These are phyloP conservation scores for Eucalyptus sp. DNA, from an alignment of 345 rosid genomes.

Conservation along the genomic window DNA sequence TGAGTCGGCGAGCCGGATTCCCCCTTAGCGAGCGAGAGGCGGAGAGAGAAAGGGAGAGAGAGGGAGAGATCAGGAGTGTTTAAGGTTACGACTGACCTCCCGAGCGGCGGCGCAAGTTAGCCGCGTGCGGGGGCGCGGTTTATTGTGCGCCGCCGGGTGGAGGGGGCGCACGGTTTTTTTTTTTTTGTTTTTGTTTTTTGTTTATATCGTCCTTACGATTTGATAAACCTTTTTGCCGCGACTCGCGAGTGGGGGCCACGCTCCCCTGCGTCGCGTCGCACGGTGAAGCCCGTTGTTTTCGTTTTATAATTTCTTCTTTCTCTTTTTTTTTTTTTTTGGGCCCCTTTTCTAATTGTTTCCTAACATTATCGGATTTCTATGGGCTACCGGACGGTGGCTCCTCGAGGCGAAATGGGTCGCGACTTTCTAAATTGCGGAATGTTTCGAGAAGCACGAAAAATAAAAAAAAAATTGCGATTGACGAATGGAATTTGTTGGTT, in stretches of 20 bases:
- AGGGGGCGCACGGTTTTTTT: not conserved
- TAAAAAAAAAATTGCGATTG: no score
- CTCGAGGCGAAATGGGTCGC: not conserved
- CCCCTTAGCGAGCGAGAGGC: not conserved
- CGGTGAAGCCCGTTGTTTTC: not conserved
- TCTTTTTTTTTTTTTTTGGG: no score
- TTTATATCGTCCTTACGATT: not conserved
- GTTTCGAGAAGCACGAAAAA: no score
- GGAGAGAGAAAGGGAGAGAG: not conserved
- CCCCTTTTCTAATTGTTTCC: not conserved
- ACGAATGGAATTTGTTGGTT: not conserved
- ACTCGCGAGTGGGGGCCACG: not conserved
- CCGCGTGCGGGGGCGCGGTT: not conserved
- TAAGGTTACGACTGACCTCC: not conserved
- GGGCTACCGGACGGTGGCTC: not conserved
- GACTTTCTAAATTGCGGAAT: no score
- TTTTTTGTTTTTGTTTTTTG: no score
- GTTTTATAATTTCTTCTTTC: not conserved
- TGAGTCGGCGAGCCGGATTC: not conserved
- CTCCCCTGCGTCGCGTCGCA: not conserved
- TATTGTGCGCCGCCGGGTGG: not conserved
- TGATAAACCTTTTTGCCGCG: not conserved
- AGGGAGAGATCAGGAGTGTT: not conserved
- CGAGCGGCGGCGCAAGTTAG: not conserved
- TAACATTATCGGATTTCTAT: not conserved